Evolutionary conservation across 2,329 filamentous ascomycete species (phyloP), one percentile per base, ranked within the genome.

Genomic region (Alternaria triticimaculans): DNA sequence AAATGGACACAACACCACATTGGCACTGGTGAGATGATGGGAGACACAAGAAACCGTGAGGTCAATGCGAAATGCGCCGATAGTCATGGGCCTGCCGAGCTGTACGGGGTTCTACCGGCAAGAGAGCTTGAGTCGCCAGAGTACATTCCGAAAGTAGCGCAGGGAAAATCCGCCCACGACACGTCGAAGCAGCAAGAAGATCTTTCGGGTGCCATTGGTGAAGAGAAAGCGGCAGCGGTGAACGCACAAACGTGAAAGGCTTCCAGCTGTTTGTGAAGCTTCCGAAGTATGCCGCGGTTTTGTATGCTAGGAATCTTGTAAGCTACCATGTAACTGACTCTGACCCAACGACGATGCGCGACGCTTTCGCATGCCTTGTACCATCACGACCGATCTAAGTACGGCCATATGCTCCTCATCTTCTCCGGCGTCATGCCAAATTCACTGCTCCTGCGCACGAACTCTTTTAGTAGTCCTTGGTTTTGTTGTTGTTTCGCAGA

Each of bases 401-500:
- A 55, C 5, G 69, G 72, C 72, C 70, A 72, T 7, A 72, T 72
- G 5, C 33, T 60, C 30, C 48, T 50, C 53, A 72, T 60, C 37
- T 68, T 55, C 46, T 66, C 71, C 23, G 57, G 23, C 11, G 66
- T 59, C 58, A 50, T 70, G 33, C 61, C 63, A 55, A 67, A 70
- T 6, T 72, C 60, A 12, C 12, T 45, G 15, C 67, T 63, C 43
- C 55, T 66, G 26, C 48, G 28, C 61, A 72, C 64, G 20, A 68
- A 21, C 21, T 67, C 50, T 50, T 67, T 50, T 10, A 72, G 46
- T 23, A 80, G 51, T 30, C 73, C 68, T 41, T 64, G 55, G 60
- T 78, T 80, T 55, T 71, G 66, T 28, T 59, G 55, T 62, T 67
- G 64, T 23, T 48, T 55, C 25, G 21, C 59, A 18, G 41, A 60